Percentiles rank a stretch among this genome's conserved stretches.
Evolutionary conservation across 2,329 filamentous ascomycete genomes (phyloP).

Genomic region (Pseudopyricularia cyperi): DNA sequence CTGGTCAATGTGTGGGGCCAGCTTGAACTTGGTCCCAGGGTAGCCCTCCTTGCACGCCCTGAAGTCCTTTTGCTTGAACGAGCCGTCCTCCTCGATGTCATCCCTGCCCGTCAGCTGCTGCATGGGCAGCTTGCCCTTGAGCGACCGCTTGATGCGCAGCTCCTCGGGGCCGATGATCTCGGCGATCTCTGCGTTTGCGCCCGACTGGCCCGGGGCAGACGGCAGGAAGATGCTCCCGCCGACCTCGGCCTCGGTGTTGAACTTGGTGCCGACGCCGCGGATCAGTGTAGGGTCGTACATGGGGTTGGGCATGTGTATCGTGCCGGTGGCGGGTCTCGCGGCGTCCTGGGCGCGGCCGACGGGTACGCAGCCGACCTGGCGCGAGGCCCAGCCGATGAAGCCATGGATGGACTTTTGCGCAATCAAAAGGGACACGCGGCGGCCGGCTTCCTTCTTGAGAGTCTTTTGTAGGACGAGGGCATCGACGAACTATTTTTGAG

Average conservation of each 20-base stretch:
- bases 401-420: slow-evolving; percentile 92
- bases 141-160: slow-evolving; percentile 73
- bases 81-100: slow-evolving; percentile 55
- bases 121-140: slow-evolving; percentile 64
- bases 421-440: slow-evolving; percentile 83
- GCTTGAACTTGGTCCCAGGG: slow-evolving; percentile 69
- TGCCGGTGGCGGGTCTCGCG: slow-evolving; percentile 66
- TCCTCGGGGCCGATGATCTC: slow-evolving; percentile 72
- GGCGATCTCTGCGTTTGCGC: slow-evolving; percentile 71
- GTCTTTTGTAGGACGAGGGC: slow-evolving; percentile 87
- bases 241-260: slow-evolving; percentile 60
- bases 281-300: slow-evolving; percentile 72
- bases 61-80: slow-evolving; percentile 41
- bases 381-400: slow-evolving; percentile 80
- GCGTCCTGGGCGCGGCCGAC: slow-evolving; percentile 85
- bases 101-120: slow-evolving; percentile 71
- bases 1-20: slow-evolving; percentile 89
- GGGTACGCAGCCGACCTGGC: slow-evolving; percentile 79
- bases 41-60: slow-evolving; percentile 48
- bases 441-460: slow-evolving; percentile 71
- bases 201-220: slow-evolving; percentile 61
- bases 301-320: slow-evolving; percentile 80
- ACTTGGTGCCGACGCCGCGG: slow-evolving; percentile 68
- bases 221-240: slow-evolving; percentile 82
- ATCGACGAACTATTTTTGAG: slow-evolving; percentile 64